phyloP scores from a whole-genome alignment of 1,284 basidiomycete species.

The Trichosporon coremiiforme region DNA sequence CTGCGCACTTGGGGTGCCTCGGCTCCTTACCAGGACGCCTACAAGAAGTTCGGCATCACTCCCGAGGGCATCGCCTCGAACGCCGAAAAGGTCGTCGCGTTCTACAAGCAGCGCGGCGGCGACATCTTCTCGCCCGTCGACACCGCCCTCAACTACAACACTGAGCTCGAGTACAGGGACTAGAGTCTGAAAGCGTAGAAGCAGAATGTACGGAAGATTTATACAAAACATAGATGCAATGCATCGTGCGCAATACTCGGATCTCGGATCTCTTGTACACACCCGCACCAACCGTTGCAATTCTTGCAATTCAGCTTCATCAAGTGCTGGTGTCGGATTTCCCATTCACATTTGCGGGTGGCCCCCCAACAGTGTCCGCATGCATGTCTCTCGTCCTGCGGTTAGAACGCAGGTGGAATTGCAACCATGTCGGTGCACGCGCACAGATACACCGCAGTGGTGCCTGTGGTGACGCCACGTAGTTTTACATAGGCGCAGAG shows the following conservation, averaged over 20 bases:
- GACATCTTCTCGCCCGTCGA: slow-evolving; percentile 76
- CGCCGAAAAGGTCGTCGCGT: slow-evolving; percentile 80
- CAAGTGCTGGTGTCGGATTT: too few species aligned
- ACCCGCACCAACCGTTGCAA: too few species aligned
- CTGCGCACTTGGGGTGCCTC: slow-evolving; percentile 81
- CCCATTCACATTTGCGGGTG: too few species aligned
- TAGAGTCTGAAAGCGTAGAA: slow-evolving; percentile 10
- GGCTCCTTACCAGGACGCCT: slow-evolving; percentile 84
- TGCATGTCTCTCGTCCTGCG: too few species aligned
- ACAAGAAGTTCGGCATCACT: slow-evolving; percentile 70
- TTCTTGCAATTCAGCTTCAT: too few species aligned
- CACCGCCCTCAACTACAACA: slow-evolving; percentile 51
- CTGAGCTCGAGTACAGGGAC: background rate
- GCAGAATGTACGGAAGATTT: slow-evolving; percentile 6
- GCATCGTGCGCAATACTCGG: background rate
- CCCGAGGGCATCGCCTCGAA: slow-evolving; percentile 71
- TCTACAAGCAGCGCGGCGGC: slow-evolving; percentile 79
- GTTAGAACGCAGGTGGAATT: too few species aligned
- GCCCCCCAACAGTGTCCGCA: too few species aligned
- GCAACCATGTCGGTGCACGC: too few species aligned
- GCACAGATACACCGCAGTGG: too few species aligned
- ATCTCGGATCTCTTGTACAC: too few species aligned
- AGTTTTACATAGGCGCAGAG: background rate
- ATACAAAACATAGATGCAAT: background rate
- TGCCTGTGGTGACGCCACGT: too few species aligned